phyloP scores from a whole-genome alignment of 805 yeast species.

The Pichia sporocuriosa region DNA sequence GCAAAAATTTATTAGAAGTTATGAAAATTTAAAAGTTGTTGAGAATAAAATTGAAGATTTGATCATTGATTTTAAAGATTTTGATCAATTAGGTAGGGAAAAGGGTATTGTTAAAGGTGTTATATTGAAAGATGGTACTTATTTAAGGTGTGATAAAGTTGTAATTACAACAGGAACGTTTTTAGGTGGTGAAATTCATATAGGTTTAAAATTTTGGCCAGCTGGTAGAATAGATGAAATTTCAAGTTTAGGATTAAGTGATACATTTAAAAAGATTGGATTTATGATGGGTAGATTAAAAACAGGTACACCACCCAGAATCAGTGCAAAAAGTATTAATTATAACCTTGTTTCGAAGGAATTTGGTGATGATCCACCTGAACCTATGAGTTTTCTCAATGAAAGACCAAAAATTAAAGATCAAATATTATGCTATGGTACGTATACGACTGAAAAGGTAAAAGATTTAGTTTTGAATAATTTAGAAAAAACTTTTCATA shows the following conservation, averaged over 20 bases:
- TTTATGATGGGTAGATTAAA: conserved; percentile 83
- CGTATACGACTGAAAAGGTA: conserved; percentile 68
- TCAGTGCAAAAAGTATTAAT: conserved; percentile 66
- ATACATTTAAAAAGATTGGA: conserved; percentile 69
- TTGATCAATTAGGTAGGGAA: conserved; percentile 33
- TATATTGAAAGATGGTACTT: conserved; percentile 57
- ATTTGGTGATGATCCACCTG: conserved; percentile 76
- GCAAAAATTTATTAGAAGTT: conserved; percentile 57
- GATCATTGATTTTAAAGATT: conserved; percentile 40
- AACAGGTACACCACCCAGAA: conserved; percentile 96
- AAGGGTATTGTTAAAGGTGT: conserved; percentile 60
- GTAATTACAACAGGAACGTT: conserved; percentile 96
- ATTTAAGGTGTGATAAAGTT: conserved; percentile 57
- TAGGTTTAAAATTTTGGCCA: conserved; percentile 73
- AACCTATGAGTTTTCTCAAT: conserved; percentile 84
- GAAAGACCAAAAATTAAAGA: conserved; percentile 53
- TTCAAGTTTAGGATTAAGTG: conserved; percentile 83
- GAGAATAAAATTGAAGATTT: conserved; percentile 84
- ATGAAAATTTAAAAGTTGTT: conserved; percentile 50
- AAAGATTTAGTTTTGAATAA: conserved; percentile 66
- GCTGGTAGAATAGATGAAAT: conserved; percentile 93
- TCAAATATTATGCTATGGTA: conserved; percentile 67
- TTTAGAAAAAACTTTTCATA: conserved; percentile 79
- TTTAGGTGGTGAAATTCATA: conserved; percentile 88
- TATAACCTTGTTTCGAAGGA: conserved; percentile 59